Base-by-base conservation (phyloP, 495 filamentous ascomycete genomes). In the Zalerion maritima region DNA sequence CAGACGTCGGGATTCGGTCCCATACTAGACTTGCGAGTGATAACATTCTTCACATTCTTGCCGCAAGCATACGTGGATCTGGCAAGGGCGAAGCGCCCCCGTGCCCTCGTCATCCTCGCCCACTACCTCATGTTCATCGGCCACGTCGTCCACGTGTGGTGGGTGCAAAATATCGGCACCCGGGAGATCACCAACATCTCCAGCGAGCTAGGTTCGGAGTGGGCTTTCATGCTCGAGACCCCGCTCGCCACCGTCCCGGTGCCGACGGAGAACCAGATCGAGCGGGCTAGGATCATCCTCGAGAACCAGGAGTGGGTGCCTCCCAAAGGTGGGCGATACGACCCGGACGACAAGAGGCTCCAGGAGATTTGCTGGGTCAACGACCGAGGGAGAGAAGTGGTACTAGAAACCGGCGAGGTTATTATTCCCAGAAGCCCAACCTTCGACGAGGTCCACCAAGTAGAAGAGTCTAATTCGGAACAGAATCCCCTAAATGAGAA, bases 71-170 rank as follows among this genome's bases (percentile, higher is more conserved):
- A 71, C 40, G 38, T 70, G 9, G 54, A 60, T 0, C 48, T 71
- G 14, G 58, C 71, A 3, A 52, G 54, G 6, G 43, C 60, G 21
- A 54, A 52, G 6, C 50, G 60, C 20, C 69, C 72, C 0, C 63
- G 73, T 22, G 68, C 75, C 0, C 40, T 69, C 0, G 41, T 69
- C 5, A 57, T 71, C 9, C 17, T 67, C 4, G 58, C 63, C 1
- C 34, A 67, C 24, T 64, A 58, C 27, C 45, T 66, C 9, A 47
- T 40, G 16, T 64, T 67, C 28, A 27, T 49, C 12, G 22, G 21
- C 1, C 14, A 34, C 0, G 22, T 41, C 10, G n/a, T n/a, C n/a
- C n/a, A n/a, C n/a, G 15, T 55, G 12, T 69, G 63, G 65, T 69
- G 65, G 63, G 35, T 61, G 31, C 25, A 39, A 10, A 55, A 46